A percentile compares a stretch with the other conserved stretches of the same genome.
These are phyloP conservation scores for Penicillium pulvis DNA, from an alignment of 495 filamentous ascomycete genomes.

Conservation along the genomic window DNA sequence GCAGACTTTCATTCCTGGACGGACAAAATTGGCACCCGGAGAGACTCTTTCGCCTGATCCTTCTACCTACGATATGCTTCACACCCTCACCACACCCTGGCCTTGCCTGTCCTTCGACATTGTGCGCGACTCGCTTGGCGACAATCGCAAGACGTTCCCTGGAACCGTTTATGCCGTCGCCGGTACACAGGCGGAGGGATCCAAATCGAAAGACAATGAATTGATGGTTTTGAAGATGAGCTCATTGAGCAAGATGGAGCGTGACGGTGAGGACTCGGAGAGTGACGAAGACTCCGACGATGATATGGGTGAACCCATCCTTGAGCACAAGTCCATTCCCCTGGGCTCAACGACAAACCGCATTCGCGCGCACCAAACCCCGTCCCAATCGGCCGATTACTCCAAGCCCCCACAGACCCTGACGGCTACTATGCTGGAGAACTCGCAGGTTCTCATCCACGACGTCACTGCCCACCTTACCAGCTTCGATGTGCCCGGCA, in stretches of 20 bases:
- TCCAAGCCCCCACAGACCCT: slow-evolving; percentile 73
- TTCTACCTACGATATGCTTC: slow-evolving; percentile 94
- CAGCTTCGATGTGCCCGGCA: slow-evolving; percentile 87
- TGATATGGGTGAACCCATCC: slow-evolving; percentile 83
- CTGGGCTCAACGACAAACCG: slow-evolving; percentile 87
- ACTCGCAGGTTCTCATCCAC: slow-evolving; percentile 85
- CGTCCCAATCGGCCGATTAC: slow-evolving; percentile 61
- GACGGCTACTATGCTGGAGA: slow-evolving; percentile 90
- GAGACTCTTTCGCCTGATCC: slow-evolving; percentile 89
- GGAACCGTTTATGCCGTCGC: slow-evolving; percentile 91
- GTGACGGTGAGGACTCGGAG: slow-evolving; percentile 69
- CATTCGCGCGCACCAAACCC: slow-evolving; percentile 78
- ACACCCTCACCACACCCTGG: slow-evolving; percentile 89
- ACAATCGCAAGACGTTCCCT: slow-evolving; percentile 86
- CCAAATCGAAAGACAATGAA: slow-evolving; percentile 79
- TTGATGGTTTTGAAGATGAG: slow-evolving; percentile 95
- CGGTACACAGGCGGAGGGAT: slow-evolving; percentile 85
- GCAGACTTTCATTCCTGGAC: slow-evolving; percentile 89
- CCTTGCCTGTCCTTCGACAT: slow-evolving; percentile 97
- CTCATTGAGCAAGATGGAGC: slow-evolving; percentile 82
- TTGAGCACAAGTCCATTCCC: slow-evolving; percentile 88
- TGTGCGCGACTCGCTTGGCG: slow-evolving; percentile 81
- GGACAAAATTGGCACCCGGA: slow-evolving; percentile 81
- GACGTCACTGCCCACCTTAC: slow-evolving; percentile 84
- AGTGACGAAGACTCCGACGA: slow-evolving; percentile 73